Evolutionary conservation across 176 grass and related monocot genomes (phyloP), one percentile per base, ranked within the genome.

Genomic region (Bothriochloa decipiens): DNA sequence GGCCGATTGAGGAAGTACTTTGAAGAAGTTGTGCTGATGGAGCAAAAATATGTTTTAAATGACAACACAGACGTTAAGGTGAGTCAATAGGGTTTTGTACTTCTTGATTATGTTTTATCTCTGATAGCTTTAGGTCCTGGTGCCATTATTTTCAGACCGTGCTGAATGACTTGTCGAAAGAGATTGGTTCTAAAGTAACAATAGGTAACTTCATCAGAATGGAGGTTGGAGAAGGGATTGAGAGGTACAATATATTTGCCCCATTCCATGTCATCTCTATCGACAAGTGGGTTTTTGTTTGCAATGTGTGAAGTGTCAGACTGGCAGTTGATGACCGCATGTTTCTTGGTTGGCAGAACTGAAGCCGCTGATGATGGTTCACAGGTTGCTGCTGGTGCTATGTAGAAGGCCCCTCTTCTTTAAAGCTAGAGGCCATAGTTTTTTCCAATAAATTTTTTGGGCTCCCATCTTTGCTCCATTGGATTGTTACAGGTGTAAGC

Each of bases 11-110:
- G 89, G 74, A 95, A 98, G 80, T 98, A 95, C 74, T 93, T 85
- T 74, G 93, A 98, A 89, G 96, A 98, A 72, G 85, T 98, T 72
- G 96, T 95, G 35, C 87, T 98, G 36, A 87, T 92, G 89, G 96
- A 95, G 82, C 96, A 98, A 87, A 98, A 93, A 60, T 92, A 89
- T 87, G 73, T 95, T 47, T 36, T 90, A 49, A 89, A 93, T 74
- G 96, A 95, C 62, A 91, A 80, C 77, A 85, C 70, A 81, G 90
- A 81, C 75, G 83, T 98, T 49, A 93, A 93, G 91, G 96, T 93
- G 82, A 76, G 11, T 10, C 74, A 37, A 37, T 65, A 36, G 57
- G 42, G 4, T 50, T 50, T 50, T 50, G 16, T 15, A 25, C 3
- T 2, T 37, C 68, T 84, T 84, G 12, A 82, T 67, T 17, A 42